phyloP scores from a whole-genome alignment of 1,139 yeast genomes.

The Geotrichum aggregatum region DNA sequence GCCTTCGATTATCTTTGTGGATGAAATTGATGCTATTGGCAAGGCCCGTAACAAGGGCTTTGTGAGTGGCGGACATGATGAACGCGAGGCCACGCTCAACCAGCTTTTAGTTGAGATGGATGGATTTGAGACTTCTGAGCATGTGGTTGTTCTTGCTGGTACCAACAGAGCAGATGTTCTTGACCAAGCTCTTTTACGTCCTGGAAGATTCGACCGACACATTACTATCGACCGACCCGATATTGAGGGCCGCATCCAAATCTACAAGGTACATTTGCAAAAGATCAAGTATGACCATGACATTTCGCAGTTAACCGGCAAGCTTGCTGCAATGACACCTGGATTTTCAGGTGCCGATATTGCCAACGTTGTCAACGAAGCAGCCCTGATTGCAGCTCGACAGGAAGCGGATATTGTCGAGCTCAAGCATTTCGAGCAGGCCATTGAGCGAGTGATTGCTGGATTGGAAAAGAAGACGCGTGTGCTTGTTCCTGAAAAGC shows the following conservation, averaged over 20 bases:
- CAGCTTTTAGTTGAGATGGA: conserved; percentile 97
- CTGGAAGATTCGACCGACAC: conserved; percentile 96
- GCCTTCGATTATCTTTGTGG: conserved; percentile 89
- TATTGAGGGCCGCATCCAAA: conserved; percentile 86
- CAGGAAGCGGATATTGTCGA: conserved; percentile 63
- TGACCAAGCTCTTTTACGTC: conserved; percentile 89
- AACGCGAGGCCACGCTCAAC: conserved; percentile 92
- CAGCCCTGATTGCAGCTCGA: conserved; percentile 94
- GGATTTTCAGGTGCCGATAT: conserved; percentile 98
- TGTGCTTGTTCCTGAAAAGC: conserved; percentile 77
- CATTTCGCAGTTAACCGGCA: conserved; percentile 62
- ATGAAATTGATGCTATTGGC: conserved; percentile 98
- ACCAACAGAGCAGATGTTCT: conserved; percentile 92
- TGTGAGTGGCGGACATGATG: conserved; percentile 87
- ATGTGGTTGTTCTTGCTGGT: conserved; percentile 95
- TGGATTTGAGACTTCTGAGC: conserved; percentile 85
- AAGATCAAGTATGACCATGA: conserved; percentile 55
- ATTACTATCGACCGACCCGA: conserved; percentile 89
- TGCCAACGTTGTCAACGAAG: conserved; percentile 95
- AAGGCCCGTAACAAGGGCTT: conserved; percentile 83
- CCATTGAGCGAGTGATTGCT: conserved; percentile 95
- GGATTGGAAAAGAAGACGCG: conserved; percentile 90
- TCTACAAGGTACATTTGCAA: conserved; percentile 76
- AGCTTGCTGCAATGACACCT: conserved; percentile 91
- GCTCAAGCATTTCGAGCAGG: conserved; percentile 82